Base-by-base conservation (phyloP, 192 early-diverging fungal genomes). In the Rhizoclosmatium globosum region DNA sequence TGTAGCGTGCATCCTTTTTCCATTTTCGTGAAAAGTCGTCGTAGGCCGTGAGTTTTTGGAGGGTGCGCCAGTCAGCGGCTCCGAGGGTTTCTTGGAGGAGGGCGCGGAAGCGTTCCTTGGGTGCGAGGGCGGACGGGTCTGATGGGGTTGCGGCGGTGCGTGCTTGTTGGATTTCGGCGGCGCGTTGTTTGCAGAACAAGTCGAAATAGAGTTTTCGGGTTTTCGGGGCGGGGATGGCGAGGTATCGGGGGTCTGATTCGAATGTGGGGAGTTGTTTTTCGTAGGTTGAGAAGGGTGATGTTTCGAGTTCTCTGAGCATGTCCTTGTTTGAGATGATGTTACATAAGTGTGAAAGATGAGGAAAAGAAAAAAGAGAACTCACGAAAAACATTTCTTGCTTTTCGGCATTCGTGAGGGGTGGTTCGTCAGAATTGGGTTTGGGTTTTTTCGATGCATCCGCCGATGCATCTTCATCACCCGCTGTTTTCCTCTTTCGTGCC, bases 251-350 rank as follows among this genome's bases (percentile, higher is more conserved):
- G 77, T 95, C 94, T 19, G 76, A 56, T 64, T 90, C 87, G 48
- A 95, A 81, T 76, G 91, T 91, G 3, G 87, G 85, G 2, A 91
- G 76, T 53, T 94, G 93, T 77, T 86, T 90, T 50, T 93, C 91
- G 89, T 91, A 94, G 3, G 91, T 92, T 38, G 93, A 87, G 68
- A 92, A 95, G 39, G 92, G 94, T n/a, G 87, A 90, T 21, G 93
- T 89, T 19, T 93, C 85, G 43, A 84, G 85, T 70, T 95, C 94
- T 21, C 87, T 84, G 59, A 95, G 81, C 76, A 95, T 68, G 48
- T 82, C 69, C 86, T 90, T 21, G 2, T 19, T 9, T 56, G 17
- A 31, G 31, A 31, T 31, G 31, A 31, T 11, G 21, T 79, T 42
- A 6, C 1, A 50, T 23, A 23, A 46, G 56, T 79, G 9, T 50